Conservation (phyloP, 2,329 filamentous ascomycete genomes). For the Xylaria arbuscula region DNA sequence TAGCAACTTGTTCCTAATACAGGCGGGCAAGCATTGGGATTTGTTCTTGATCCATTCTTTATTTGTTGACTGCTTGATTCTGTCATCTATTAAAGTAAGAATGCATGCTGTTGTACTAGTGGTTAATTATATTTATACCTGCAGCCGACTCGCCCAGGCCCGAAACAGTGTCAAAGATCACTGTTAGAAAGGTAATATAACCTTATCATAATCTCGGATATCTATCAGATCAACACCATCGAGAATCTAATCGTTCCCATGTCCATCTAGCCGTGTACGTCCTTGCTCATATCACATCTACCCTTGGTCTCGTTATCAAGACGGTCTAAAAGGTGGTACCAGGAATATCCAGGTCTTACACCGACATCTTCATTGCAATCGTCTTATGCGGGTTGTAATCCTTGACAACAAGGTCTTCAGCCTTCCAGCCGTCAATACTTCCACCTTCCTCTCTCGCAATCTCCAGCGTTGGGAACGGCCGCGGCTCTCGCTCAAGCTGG, state of each 20-base stretch:
- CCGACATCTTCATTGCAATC: constrained; percentile 99
- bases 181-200: neutral
- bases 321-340: neutral
- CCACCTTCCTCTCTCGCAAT: constrained; percentile 76
- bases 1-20: neutral
- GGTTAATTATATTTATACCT: neutral
- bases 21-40: neutral
- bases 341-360: constrained; percentile 58
- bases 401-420: constrained; percentile 86
- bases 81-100: too few species aligned
- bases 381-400: constrained; percentile 91
- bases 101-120: too few species aligned
- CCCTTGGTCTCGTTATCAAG: neutral
- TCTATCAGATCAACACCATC: neutral
- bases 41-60: neutral
- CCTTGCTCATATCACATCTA: constrained; percentile 4
- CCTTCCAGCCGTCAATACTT: constrained; percentile 89
- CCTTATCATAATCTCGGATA: neutral
- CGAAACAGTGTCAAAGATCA: neutral
- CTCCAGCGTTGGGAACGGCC: constrained; percentile 80
- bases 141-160: neutral
- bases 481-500: constrained; percentile 83
- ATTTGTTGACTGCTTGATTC: too few species aligned
- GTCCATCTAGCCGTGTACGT: constrained; percentile 9
- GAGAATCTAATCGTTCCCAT: neutral